These are phyloP conservation scores for Fusarium anthophilum DNA, from an alignment of 2,329 filamentous ascomycete genomes.

Conservation along the genomic window DNA sequence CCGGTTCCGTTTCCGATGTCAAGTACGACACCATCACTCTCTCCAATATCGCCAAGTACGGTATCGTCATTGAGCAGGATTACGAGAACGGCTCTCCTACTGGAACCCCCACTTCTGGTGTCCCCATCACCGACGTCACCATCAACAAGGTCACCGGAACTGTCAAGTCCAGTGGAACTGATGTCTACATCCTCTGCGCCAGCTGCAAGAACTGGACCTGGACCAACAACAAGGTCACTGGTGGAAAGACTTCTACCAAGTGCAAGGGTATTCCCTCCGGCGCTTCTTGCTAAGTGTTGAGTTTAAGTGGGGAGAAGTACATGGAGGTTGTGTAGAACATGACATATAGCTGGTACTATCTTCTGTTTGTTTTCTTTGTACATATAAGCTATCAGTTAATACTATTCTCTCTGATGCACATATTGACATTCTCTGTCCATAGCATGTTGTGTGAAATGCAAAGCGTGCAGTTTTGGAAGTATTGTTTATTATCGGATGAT, in stretches of 20 bases:
- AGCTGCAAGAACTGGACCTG: conserved; percentile 62
- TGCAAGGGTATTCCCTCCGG: conserved; percentile 43
- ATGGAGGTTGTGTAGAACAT: not conserved
- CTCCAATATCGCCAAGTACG: conserved; percentile 52
- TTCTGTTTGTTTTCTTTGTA: not conserved
- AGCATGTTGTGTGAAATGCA: not conserved
- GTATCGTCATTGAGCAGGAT: conserved; percentile 54
- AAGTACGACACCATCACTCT: conserved; percentile 56
- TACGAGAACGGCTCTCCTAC: conserved; percentile 59
- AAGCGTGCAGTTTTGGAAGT: too few species aligned
- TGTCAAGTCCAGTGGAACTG: conserved; percentile 50
- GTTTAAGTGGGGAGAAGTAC: not conserved
- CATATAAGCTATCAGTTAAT: not conserved
- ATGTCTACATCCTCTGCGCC: conserved; percentile 65
- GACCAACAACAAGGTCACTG: conserved; percentile 58
- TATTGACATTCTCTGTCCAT: accelerated
- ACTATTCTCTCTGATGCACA: not conserved
- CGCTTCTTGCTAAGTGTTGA: conserved; percentile 32
- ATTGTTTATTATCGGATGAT: too few species aligned
- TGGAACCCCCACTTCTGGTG: conserved; percentile 56
- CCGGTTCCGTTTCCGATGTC: conserved; percentile 55
- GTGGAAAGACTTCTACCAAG: conserved; percentile 54
- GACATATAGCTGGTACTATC: not conserved
- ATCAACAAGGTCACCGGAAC: conserved; percentile 55
- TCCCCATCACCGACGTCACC: conserved; percentile 63